Evolutionary conservation across 2,329 filamentous ascomycete species (phyloP).

Genomic region (Zymoseptoria pseudotritici): DNA sequence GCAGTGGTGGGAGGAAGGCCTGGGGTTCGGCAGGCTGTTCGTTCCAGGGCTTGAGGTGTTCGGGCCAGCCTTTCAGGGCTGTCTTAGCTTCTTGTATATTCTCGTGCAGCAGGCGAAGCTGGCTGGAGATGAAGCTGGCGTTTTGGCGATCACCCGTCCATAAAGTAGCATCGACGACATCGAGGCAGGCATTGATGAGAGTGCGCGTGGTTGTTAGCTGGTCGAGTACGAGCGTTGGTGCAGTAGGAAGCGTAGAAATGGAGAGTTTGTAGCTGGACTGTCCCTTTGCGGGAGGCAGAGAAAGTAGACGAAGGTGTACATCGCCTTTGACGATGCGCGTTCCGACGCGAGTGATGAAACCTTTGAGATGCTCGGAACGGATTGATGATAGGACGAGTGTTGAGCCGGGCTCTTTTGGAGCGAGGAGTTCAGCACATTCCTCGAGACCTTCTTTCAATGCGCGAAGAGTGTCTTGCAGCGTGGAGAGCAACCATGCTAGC

Average conservation of each 20-base stretch:
- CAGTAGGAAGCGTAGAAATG: constrained; percentile 46
- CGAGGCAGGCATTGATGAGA: constrained; percentile 75
- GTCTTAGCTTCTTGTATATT: constrained; percentile 55
- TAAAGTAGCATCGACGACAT: constrained; percentile 70
- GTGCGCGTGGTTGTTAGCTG: constrained; percentile 65
- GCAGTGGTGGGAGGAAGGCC: constrained; percentile 56
- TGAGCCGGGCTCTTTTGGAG: constrained; percentile 74
- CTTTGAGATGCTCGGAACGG: constrained; percentile 84
- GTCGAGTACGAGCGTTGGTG: constrained; percentile 54
- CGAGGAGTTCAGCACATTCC: constrained; percentile 80
- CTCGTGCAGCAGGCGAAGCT: constrained; percentile 52
- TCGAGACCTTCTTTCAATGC: constrained; percentile 65
- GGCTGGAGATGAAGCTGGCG: constrained; percentile 50
- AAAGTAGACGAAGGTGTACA: constrained; percentile 68
- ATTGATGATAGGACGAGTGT: constrained; percentile 85
- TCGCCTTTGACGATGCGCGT: constrained; percentile 86
- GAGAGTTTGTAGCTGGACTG: constrained; percentile 45
- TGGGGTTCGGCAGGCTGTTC: constrained; percentile 47
- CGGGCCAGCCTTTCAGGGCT: constrained; percentile 49
- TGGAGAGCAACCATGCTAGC: constrained; percentile 56
- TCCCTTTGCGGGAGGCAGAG: constrained; percentile 50
- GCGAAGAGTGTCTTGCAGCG: constrained; percentile 54
- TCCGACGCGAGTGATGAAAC: constrained; percentile 81
- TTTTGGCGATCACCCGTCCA: constrained; percentile 61
- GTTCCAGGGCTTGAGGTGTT: constrained; percentile 48